phyloP scores from a whole-genome alignment of 2,329 filamentous ascomycete species.

The Aspergillus latus region DNA sequence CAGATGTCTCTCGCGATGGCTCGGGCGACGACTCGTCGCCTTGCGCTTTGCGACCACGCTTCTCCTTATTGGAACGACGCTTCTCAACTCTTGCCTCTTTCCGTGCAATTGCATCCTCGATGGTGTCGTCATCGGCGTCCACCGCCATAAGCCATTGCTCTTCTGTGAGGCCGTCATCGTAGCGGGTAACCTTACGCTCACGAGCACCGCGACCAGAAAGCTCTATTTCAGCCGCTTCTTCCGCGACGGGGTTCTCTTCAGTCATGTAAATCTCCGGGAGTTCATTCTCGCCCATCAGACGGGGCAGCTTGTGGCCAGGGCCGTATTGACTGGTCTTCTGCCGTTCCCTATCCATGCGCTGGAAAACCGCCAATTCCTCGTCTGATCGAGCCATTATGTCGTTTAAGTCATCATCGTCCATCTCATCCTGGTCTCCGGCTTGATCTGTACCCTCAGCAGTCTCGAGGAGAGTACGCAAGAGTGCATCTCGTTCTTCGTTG shows the following conservation, averaged over 20 bases:
- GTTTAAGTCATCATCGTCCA: constrained; percentile 98
- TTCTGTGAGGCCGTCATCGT: constrained; percentile 95
- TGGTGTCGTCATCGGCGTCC: constrained; percentile 91
- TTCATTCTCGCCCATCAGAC: constrained; percentile 83
- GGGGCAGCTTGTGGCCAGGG: constrained; percentile 64
- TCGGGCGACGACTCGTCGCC: constrained; percentile 69
- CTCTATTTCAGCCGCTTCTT: constrained; percentile 69
- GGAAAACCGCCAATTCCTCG: constrained; percentile 74
- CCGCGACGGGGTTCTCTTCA: constrained; percentile 76
- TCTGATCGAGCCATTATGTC: constrained; percentile 89
- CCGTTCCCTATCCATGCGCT: constrained; percentile 77
- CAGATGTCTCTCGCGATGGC: constrained; percentile 78
- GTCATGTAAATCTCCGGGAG: constrained; percentile 91
- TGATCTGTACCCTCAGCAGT: constrained; percentile 66
- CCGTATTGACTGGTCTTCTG: constrained; percentile 69
- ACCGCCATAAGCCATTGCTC: constrained; percentile 99
- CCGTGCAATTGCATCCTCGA: constrained; percentile 87
- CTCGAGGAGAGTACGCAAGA: constrained; percentile 90
- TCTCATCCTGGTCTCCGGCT: constrained; percentile 87
- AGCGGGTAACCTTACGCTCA: constrained; percentile 90
- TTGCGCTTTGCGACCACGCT: constrained; percentile 49
- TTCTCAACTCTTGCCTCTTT: constrained; percentile 84
- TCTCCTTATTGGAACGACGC: constrained; percentile 72
- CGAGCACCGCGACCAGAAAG: constrained; percentile 83
- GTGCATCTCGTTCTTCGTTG: constrained; percentile 95